Evolutionary conservation across 1,284 basidiomycete genomes (phyloP).

Genomic region (Cystobasidium sp.): DNA sequence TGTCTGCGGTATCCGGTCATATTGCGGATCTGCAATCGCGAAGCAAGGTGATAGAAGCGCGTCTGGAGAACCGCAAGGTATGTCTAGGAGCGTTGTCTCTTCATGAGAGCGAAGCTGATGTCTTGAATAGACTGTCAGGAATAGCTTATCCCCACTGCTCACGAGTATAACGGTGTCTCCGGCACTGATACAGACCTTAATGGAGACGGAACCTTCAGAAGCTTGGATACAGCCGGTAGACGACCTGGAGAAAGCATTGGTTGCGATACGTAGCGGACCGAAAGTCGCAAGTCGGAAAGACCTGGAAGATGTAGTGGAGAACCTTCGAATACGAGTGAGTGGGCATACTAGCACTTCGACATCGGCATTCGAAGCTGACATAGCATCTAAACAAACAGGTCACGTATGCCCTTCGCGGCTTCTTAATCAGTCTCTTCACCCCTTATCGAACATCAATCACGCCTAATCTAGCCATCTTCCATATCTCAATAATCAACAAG

Average conservation of each 20-base stretch:
- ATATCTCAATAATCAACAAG: slow-evolving; percentile 84
- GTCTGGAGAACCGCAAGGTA: slow-evolving; percentile 80
- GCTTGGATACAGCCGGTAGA: slow-evolving; percentile 79
- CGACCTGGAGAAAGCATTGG: slow-evolving; percentile 77
- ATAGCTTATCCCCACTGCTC: slow-evolving; percentile 78
- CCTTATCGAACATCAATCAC: slow-evolving; percentile 82
- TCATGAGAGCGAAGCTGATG: neutral
- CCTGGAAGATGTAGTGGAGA: slow-evolving; percentile 79
- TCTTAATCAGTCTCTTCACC: slow-evolving; percentile 80
- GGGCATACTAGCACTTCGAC: neutral
- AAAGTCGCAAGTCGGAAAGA: slow-evolving; percentile 84
- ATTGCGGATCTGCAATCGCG: slow-evolving; percentile 89
- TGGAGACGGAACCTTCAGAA: slow-evolving; percentile 71
- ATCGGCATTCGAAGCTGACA: neutral
- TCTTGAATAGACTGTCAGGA: slow-evolving; percentile 75
- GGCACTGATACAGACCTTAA: slow-evolving; percentile 72
- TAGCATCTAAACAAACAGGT: slow-evolving; percentile 63
- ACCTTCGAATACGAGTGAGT: slow-evolving; percentile 77
- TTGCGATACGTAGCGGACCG: slow-evolving; percentile 69
- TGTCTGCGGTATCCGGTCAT: slow-evolving; percentile 90
- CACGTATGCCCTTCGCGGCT: slow-evolving; percentile 82
- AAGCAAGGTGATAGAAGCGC: slow-evolving; percentile 84
- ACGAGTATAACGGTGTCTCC: slow-evolving; percentile 83
- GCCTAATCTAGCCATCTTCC: slow-evolving; percentile 90
- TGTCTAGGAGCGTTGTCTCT: slow-evolving; percentile 50